Conservation (phyloP, 768 basidiomycete species). For the Agaricus sinodeliciosus region DNA sequence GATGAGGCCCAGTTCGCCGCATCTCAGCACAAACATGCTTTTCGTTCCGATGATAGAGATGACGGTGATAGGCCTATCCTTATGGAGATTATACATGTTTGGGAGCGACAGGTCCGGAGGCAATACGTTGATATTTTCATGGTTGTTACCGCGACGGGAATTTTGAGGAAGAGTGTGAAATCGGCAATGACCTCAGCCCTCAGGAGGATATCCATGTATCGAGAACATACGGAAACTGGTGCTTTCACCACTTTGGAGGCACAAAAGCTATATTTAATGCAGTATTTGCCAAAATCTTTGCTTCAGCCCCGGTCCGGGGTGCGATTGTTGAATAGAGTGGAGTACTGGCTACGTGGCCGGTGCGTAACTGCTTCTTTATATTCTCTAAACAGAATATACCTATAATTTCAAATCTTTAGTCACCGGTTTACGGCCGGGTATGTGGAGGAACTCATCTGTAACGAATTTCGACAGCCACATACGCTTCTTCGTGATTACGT, state of each 20-base stretch:
- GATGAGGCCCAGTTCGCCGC: conserved; percentile 42
- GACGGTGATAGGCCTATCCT: conserved; percentile 30
- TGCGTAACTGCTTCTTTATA: conserved; percentile 11
- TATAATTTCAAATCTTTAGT: conserved; percentile 17
- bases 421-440: conserved; percentile 43
- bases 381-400: background rate
- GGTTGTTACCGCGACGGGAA: conserved; percentile 39
- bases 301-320: conserved; percentile 21
- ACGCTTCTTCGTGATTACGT: conserved; percentile 35
- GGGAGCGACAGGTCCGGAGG: conserved; percentile 29
- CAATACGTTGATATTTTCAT: conserved; percentile 29
- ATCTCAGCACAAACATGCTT: conserved; percentile 28
- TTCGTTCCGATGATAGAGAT: conserved; percentile 28
- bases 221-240: conserved; percentile 38
- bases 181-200: conserved; percentile 38
- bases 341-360: conserved; percentile 43
- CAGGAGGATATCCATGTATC: conserved; percentile 39
- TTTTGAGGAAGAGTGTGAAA: conserved; percentile 37
- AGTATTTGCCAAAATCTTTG: conserved; percentile 29
- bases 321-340: conserved; percentile 28
- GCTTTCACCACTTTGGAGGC: conserved; percentile 28
- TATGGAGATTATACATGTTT: conserved; percentile 35
- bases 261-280: conserved; percentile 29
- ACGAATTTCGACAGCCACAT: conserved; percentile 33
- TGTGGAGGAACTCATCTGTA: conserved; percentile 31